Base-by-base conservation (phyloP, 495 filamentous ascomycete genomes). In the Hyaloscypha hepaticicola region DNA sequence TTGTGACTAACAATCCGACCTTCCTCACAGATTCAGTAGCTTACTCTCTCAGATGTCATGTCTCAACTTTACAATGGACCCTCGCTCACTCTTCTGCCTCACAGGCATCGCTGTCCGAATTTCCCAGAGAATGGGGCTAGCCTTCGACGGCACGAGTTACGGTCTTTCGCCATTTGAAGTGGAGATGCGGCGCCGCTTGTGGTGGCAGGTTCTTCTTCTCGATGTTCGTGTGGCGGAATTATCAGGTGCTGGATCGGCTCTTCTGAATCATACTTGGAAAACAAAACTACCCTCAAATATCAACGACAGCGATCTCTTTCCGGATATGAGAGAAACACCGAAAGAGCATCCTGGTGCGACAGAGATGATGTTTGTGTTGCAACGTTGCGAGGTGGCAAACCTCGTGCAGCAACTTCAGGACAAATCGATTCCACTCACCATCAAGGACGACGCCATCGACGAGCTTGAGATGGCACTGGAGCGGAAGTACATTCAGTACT, bases 201-300 rank as follows among this genome's bases (percentile, higher is more conserved):
- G 86, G 82, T 88, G 82, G 81, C 84, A 88, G 63, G 75, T 89
- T 2, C 72, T 80, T 34, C 72, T 81, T 11, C 73, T 89, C 3
- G 87, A 90, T 58, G 73, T 72, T 21, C 75, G 80, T 26, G 77
- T 80, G 0, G 74, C 78, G 28, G 81, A 88, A 63, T 77, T 88
- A 31, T 85, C 88, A 50, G 89, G 89, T 31, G 85, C 94, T 67
- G 92, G 93, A 58, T 87, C 93, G 70, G 91, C 91, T 0, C 88
- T 89, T 27, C 89, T 95, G 4, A 86, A 83, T 21, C 87, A 96
- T 26, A 73, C 84, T 19, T 68, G 69, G 78, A 84, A 63, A 77
- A 82, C 26, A 69, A 79, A 81, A 59, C 48, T 63, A 29, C 77
- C 79, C 0, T 66, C 68, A 2, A 80, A 79, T 66, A 41, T 80